Evolutionary conservation across 192 early-diverging fungal species (phyloP).

Genomic region (Mortierella antarctica): DNA sequence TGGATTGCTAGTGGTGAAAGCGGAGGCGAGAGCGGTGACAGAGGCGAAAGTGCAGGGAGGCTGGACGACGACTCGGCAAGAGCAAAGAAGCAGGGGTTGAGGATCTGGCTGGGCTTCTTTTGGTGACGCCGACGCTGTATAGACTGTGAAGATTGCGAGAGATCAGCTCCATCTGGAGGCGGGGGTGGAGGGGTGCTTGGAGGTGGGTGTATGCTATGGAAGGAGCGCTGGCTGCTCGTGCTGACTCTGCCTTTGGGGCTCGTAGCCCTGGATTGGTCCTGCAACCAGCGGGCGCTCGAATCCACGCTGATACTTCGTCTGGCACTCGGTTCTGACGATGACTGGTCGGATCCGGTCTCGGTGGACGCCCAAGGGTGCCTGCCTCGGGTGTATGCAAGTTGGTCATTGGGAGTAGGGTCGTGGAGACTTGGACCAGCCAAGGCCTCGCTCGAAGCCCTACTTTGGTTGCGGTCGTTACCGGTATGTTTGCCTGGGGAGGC

Average conservation of each 20-base stretch:
- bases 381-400: not conserved
- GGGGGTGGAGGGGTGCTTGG: slow-evolving; percentile 13
- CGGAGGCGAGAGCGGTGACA: slow-evolving; percentile 34
- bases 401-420: not conserved
- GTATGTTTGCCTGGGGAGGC: not conserved
- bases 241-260: not conserved
- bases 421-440: not conserved
- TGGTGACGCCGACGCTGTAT: slow-evolving; percentile 17
- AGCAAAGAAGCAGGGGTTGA: slow-evolving; percentile 23
- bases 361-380: slow-evolving; percentile 8
- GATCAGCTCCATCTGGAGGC: not conserved
- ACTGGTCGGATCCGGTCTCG: not conserved
- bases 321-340: not conserved
- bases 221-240: not conserved
- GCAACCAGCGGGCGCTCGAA: not conserved
- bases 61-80: too few species aligned
- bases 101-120: slow-evolving; percentile 25
- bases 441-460: slow-evolving; percentile 6
- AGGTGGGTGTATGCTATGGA: slow-evolving; percentile 8
- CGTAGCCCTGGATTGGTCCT: not conserved
- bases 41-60: slow-evolving; percentile 11
- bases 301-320: slow-evolving; percentile 29
- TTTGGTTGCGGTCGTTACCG: not conserved
- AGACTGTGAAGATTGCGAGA: not conserved
- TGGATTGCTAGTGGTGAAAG: slow-evolving; percentile 34